These are phyloP conservation scores for Annulohypoxylon stygium DNA, from an alignment of 495 filamentous ascomycete species.

Conservation along the genomic window DNA sequence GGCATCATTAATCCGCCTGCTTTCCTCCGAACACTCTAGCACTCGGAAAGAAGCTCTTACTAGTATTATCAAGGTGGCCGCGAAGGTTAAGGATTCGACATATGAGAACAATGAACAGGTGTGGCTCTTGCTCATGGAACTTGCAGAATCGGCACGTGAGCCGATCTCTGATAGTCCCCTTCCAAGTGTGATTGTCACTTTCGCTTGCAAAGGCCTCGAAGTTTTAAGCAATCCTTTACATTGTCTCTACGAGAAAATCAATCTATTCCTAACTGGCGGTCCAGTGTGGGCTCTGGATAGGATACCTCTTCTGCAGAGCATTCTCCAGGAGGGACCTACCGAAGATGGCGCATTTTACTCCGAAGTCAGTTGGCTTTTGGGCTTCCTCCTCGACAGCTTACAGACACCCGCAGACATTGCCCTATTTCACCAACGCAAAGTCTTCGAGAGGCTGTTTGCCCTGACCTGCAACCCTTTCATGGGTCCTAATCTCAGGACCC, in stretches of 20 bases:
- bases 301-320: conserved; percentile 80
- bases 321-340: conserved; percentile 76
- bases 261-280: conserved; percentile 80
- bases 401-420: conserved; percentile 73
- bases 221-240: conserved; percentile 83
- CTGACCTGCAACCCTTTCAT: conserved; percentile 77
- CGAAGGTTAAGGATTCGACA: conserved; percentile 74
- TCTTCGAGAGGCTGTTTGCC: conserved; percentile 82
- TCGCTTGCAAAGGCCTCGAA: conserved; percentile 75
- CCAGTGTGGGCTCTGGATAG: conserved; percentile 80
- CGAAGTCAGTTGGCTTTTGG: conserved; percentile 85
- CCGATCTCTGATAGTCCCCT: conserved; percentile 69
- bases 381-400: conserved; percentile 77
- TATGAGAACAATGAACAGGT: conserved; percentile 82
- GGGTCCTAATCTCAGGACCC: conserved; percentile 68
- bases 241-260: conserved; percentile 87
- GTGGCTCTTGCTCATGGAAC: conserved; percentile 79
- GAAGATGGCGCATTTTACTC: conserved; percentile 79
- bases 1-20: conserved; percentile 74
- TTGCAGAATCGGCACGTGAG: conserved; percentile 76
- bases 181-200: conserved; percentile 78
- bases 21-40: conserved; percentile 78
- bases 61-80: conserved; percentile 73
- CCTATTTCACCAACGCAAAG: conserved; percentile 81
- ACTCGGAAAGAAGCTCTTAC: conserved; percentile 82